Base-by-base conservation (phyloP, 164 flowering plant species). In the Akebia trifoliata region DNA sequence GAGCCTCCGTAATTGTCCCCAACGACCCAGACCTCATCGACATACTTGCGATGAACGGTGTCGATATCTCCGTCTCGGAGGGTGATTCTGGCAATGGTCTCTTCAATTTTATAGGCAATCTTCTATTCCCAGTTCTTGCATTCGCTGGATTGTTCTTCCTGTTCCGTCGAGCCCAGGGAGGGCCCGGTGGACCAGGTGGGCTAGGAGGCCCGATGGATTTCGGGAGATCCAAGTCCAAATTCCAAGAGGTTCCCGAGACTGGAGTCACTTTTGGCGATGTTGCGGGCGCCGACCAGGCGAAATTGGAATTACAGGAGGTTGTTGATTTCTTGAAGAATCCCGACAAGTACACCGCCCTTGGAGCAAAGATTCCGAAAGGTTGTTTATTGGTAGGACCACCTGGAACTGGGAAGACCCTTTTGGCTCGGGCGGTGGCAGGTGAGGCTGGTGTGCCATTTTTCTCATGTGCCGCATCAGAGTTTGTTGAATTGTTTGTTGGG, bases 161-260 rank as follows among this genome's bases (percentile, higher is more conserved):
- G 50, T 89, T 87, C 73, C 79, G 95, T 8, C 71, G 94, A 25
- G 78, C 93, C 17, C 93, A 84, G 60, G 97, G 97, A 4, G 96
- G 97, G 2, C 86, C 96, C 4, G 96, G 98, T 0, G 98, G 98
- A 0, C 95, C 98, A 0, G 96, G 98, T 1, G 98, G 96, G 30
- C 75, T 92, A 1, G 98, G 98, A 0, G 98, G 98, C 8, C 95
- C 98, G 0, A 87, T 93, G 95, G 94, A 89, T 63, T 89, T 89
- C 18, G 98, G 97, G 2, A 44, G 91, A 59, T 89, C 95, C 6
- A 89, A 93, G 56, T 83, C 97, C 28, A 93, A 89, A 72, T 89
- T 93, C 63, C 97, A 93, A 74, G 95, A 89, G 59, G 98, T 86
- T 17, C 95, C 97, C 0, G 93, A 93, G 61, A 93, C 97, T 17